A percentile compares a stretch with the other conserved stretches of the same genome.
phyloP scores from a whole-genome alignment of 495 filamentous ascomycete genomes.

The Annulohypoxylon moriforme region DNA sequence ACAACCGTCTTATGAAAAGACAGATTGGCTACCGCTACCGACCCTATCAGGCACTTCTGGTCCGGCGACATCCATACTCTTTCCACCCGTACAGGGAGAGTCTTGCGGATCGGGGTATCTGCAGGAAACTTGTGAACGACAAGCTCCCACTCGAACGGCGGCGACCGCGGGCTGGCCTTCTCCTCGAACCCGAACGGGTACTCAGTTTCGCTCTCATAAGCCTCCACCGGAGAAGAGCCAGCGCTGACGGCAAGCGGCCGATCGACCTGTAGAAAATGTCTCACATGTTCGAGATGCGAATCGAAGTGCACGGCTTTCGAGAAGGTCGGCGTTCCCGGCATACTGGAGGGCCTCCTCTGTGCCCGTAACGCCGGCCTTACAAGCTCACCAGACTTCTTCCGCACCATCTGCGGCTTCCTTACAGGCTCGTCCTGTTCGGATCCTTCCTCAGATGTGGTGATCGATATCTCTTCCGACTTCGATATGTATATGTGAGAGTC shows the following conservation, averaged over 20 bases:
- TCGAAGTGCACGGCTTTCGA: conserved; percentile 97
- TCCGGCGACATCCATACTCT: conserved; percentile 86
- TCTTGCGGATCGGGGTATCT: conserved; percentile 70
- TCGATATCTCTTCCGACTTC: conserved; percentile 64
- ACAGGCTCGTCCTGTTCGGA: conserved; percentile 71
- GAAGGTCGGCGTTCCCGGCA: conserved; percentile 97
- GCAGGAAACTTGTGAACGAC: conserved; percentile 82
- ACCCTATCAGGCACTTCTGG: conserved; percentile 84
- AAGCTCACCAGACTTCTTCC: conserved; percentile 98
- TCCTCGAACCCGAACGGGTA: conserved; percentile 82
- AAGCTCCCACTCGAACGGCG: conserved; percentile 87
- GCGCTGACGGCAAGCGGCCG: conserved; percentile 94
- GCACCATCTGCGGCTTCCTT: conserved; percentile 84
- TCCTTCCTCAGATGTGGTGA: conserved; percentile 71
- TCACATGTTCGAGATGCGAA: conserved; percentile 90
- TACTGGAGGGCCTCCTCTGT: conserved; percentile 86
- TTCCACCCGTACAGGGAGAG: conserved; percentile 79
- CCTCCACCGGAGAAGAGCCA: conserved; percentile 91
- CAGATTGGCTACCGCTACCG: conserved; percentile 85
- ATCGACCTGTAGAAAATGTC: conserved; percentile 94
- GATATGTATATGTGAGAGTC: conserved; percentile 71
- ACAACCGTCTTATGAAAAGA: conserved; percentile 89
- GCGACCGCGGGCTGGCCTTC: conserved; percentile 52
- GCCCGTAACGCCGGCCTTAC: conserved; percentile 91
- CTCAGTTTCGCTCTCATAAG: conserved; percentile 81